Evolutionary conservation across 495 filamentous ascomycete genomes (phyloP), one percentile per base, ranked within the genome.

Genomic region (Xylaria acuta): DNA sequence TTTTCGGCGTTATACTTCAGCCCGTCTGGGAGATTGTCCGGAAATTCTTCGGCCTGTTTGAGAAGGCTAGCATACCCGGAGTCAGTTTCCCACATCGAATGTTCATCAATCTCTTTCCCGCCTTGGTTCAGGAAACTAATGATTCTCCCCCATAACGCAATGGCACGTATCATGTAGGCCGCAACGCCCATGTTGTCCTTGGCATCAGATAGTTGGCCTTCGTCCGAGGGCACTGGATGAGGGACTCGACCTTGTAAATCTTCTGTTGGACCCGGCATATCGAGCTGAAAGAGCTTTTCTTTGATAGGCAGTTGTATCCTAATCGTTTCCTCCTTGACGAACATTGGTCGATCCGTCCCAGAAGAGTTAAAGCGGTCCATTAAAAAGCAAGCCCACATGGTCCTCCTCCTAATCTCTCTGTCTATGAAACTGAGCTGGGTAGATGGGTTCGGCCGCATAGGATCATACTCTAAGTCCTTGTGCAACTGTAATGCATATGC

Each of bases 301-400:
- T 93, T 93, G 70, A 97, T 93, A 0, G 96, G 96, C 49, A 99
- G 85, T 76, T 95, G 95, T 16, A 97, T 92, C 75, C 94, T 92
- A 64, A 99, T 86, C 67, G 92, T 92, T 69, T 93, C 92, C 80
- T 98, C 95, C 74, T 93, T 90, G 43, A 95, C 92, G 76, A 97
- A 95, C n/a, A 92, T 92, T 63, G 96, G 96, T 65, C 96, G 88
- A 75, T 97, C 94, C 36, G 95, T 97, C 18, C 96, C 96, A 3
- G 95, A 97, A 3, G 95, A 97, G 81, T 94, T 98, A 82, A 97
- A 98, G 0, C 95, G 90, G 80, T 99, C 96, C 96, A 99, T 97
- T 72, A 97, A 78, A 76, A 95, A 97, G 79, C 94, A 97, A 30
- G 94, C 92, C 96, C 96, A 99, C 95, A 99, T 98, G 6, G 94